These are phyloP conservation scores for Aristolochia contorta DNA, from an alignment of 164 flowering plant species.

Conservation along the genomic window DNA sequence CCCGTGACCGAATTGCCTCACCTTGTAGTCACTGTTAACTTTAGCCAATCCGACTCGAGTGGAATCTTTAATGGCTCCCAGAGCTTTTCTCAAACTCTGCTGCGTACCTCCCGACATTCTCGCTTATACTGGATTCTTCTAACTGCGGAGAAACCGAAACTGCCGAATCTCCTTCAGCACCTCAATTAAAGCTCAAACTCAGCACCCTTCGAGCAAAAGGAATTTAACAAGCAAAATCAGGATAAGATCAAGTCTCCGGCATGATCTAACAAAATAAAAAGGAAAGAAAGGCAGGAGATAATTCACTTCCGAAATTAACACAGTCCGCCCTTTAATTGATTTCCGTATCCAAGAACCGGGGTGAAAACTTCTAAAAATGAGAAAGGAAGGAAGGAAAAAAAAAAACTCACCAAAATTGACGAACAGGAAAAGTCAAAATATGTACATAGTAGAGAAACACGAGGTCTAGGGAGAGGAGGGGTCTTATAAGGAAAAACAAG, in stretches of 20 bases:
- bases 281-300: background rate
- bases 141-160: constrained; percentile 6
- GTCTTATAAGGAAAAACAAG: background rate
- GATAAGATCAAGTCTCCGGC: background rate
- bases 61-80: constrained; percentile 92
- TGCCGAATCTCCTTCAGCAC: background rate
- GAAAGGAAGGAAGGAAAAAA: no score
- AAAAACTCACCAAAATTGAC: background rate
- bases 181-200: background rate
- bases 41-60: constrained; percentile 94
- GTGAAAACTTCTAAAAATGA: background rate
- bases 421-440: no score
- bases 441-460: background rate
- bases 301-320: no score
- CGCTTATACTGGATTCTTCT: constrained; percentile 12
- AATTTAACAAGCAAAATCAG: background rate
- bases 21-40: constrained; percentile 97
- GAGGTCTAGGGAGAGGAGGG: constrained; percentile 1
- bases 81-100: constrained; percentile 76
- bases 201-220: background rate
- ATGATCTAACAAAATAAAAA: background rate
- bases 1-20: constrained; percentile 50
- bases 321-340: no score
- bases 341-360: no score
- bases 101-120: constrained; percentile 83